Conservation (phyloP, 345 rosid species). For the Salix udensis region DNA sequence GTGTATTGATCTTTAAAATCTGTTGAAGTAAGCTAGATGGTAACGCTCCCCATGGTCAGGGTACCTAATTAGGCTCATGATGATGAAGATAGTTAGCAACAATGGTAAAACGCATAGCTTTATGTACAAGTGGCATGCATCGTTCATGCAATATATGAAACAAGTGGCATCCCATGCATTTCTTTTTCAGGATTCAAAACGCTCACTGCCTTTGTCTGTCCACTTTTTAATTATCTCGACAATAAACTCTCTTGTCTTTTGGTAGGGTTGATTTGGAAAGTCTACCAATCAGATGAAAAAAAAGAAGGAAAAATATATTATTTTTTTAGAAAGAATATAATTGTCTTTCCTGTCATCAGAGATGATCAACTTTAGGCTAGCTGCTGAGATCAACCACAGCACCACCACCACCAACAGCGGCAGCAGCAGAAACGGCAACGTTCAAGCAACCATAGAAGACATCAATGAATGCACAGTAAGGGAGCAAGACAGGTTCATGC, state of each 20-base stretch:
- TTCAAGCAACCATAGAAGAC: slow-evolving; percentile 17
- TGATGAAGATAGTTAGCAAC: neutral
- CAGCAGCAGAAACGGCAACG: slow-evolving; percentile 12
- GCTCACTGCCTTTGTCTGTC: slow-evolving; percentile 10
- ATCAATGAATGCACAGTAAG: slow-evolving; percentile 37
- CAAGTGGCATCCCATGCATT: slow-evolving; percentile 56
- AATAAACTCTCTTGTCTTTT: neutral
- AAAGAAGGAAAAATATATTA: neutral
- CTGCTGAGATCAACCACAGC: slow-evolving; percentile 26
- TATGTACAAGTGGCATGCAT: slow-evolving; percentile 34
- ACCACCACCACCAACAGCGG: neutral
- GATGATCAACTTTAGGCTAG: slow-evolving; percentile 35
- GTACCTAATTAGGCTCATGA: neutral
- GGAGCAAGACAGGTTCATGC: slow-evolving; percentile 38
- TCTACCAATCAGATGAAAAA: neutral
- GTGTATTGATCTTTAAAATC: neutral
- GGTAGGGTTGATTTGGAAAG: neutral
- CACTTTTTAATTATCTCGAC: neutral
- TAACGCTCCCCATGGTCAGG: neutral
- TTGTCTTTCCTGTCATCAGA: slow-evolving; percentile 13
- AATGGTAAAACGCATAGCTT: neutral
- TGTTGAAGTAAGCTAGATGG: neutral
- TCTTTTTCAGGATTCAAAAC: slow-evolving; percentile 8
- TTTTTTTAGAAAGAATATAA: too few relatives aligned
- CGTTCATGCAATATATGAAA: slow-evolving; percentile 19